phyloP scores from a whole-genome alignment of 441 rosid genomes.

The Viola pubescens region DNA sequence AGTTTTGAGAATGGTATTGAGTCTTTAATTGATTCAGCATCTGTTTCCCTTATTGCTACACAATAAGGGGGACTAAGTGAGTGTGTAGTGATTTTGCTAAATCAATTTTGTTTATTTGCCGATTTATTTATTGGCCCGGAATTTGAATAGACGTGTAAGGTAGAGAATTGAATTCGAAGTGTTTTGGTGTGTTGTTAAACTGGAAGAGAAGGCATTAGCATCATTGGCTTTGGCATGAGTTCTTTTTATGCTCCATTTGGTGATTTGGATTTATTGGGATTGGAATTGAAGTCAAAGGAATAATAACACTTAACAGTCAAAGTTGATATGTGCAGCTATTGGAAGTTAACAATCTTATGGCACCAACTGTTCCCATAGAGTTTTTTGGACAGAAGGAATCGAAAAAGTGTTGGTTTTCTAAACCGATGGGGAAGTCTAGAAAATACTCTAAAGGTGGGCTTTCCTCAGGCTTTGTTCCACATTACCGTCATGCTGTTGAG shows the following conservation, averaged over 20 bases:
- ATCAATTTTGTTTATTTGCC: not conserved
- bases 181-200: too few species aligned
- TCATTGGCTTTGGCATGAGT: not conserved
- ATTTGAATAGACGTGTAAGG: conserved; percentile 4
- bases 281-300: conserved; percentile 11
- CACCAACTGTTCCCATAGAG: conserved; percentile 59
- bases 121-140: conserved; percentile 5
- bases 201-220: too few species aligned
- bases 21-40: too few species aligned
- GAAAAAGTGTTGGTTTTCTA: conserved; percentile 29
- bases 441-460: conserved; percentile 51
- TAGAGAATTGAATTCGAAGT: conserved; percentile 3
- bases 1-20: too few species aligned
- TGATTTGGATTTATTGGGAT: not conserved
- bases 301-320: conserved; percentile 7
- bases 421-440: conserved; percentile 61
- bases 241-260: not conserved
- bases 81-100: too few species aligned
- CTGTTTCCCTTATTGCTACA: too few species aligned
- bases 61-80: too few species aligned
- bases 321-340: conserved; percentile 52
- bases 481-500: conserved; percentile 50
- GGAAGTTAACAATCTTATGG: conserved; percentile 40
- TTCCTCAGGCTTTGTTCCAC: conserved; percentile 55
- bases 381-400: conserved; percentile 46